Evolutionary conservation across 1,284 basidiomycete genomes (phyloP), one percentile per base, ranked within the genome.

Genomic region (Cutaneotrichosporon daszewskae): DNA sequence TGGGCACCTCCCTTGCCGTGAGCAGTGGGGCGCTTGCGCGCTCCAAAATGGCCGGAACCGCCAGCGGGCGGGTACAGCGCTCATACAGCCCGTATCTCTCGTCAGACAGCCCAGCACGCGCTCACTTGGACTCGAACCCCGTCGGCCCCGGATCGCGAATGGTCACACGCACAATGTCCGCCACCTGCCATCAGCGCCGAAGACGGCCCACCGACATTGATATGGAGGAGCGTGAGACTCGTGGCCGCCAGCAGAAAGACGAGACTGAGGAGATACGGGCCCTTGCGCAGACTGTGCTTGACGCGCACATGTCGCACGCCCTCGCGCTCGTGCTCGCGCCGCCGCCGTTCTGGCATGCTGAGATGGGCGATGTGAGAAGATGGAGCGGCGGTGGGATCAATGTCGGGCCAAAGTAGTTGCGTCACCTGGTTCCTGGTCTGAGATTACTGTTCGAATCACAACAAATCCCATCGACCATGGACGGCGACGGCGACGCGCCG

Each of bases 71-170:
- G 2, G 64, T 63, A 45, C 68, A 69, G 44, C 69, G 66, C 38
- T 58, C 52, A 38, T 68, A 72, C 11, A 72, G 55, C 16, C 69
- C 69, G 40, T 72, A 72, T 51, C 69, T 72, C 33, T 1, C 16
- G 35, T 34, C 38, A 40, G 28, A 37, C 1, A 24, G 20, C 28
- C 2, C 17, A 3, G 33, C 17, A 26, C 31, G 29, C 11, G 8
- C 18, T 7, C 32, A 70, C 69, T 63, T 64, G 16, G 67, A 67
- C 53, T 70, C 66, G 31, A 67, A 69, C 18, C 56, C 47, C 1
- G 59, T 52, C 7, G 69, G 69, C 5, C 66, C 67, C 9, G 65
- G 65, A 9, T 49, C 47, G n/a, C 36, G 43, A 1, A 54, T 47
- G 2, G 53, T 47, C 11, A 70, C 64, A 40, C 66, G 59, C 26